These are phyloP conservation scores for Salix suchowensis DNA, from an alignment of 345 rosid species.

Conservation along the genomic window DNA sequence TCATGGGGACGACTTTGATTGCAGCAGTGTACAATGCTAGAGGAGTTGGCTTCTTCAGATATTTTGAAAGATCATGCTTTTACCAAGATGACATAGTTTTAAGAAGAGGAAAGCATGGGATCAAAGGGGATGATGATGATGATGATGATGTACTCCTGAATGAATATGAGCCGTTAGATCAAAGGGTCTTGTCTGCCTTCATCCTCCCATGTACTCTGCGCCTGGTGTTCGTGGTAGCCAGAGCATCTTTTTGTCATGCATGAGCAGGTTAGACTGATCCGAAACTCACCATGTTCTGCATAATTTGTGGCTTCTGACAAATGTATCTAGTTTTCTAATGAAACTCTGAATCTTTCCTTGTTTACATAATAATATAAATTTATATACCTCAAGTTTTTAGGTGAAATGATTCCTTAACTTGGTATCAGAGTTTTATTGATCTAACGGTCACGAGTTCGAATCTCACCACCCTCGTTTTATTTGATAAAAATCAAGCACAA, in stretches of 20 bases:
- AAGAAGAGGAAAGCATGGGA: slow-evolving; percentile 49
- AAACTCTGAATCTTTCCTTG: no score
- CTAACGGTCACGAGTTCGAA: no score
- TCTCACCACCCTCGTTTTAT: no score
- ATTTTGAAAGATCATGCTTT: slow-evolving; percentile 9
- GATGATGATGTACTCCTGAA: slow-evolving; percentile 7
- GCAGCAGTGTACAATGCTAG: no score
- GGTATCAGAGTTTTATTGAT: accelerated
- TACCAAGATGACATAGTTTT: slow-evolving; percentile 41
- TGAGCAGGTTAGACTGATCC: slow-evolving; percentile 60
- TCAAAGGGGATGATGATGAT: slow-evolving; percentile 20
- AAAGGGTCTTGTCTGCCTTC: slow-evolving; percentile 37
- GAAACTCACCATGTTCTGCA: background rate
- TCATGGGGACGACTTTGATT: no score
- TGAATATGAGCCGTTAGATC: slow-evolving; percentile 26
- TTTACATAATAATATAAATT: no score
- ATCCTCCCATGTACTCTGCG: slow-evolving; percentile 67
- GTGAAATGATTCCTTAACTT: accelerated
- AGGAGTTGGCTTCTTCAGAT: no score
- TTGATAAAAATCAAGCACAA: no score
- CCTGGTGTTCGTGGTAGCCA: slow-evolving; percentile 64
- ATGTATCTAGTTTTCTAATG: background rate
- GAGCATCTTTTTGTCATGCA: slow-evolving; percentile 81
- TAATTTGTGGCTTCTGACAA: background rate
- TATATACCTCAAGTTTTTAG: accelerated